These are phyloP conservation scores for Achaetomiella virescens DNA, from an alignment of 495 filamentous ascomycete genomes.

Conservation along the genomic window DNA sequence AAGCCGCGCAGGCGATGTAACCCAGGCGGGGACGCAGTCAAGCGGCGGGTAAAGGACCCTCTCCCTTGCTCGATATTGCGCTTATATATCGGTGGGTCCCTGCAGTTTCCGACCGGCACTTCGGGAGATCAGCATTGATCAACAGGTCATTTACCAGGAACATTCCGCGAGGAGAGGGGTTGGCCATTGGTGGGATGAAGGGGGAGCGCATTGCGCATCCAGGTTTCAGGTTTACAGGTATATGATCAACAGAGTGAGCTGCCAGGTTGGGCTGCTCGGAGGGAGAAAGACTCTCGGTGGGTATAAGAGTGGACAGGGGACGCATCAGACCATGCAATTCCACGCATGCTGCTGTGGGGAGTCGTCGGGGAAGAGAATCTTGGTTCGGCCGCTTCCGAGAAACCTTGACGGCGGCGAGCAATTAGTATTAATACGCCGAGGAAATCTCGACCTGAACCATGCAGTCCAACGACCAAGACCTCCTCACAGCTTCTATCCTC, in stretches of 20 bases:
- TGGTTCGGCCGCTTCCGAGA: not conserved
- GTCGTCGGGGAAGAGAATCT: not conserved
- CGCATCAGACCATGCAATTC: not conserved
- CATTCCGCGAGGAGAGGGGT: not conserved
- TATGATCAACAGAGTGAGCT: slow-evolving; percentile 6
- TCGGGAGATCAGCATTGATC: slow-evolving; percentile 15
- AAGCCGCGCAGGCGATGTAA: not conserved
- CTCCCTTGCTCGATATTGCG: not conserved
- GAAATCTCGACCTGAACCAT: too few species aligned
- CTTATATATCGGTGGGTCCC: slow-evolving; percentile 1
- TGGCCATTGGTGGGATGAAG: slow-evolving; percentile 5
- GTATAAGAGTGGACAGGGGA: not conserved
- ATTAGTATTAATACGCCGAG: not conserved
- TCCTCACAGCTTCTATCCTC: not conserved
- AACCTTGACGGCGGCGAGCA: not conserved
- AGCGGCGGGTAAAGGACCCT: slow-evolving; percentile 1
- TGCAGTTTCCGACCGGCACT: slow-evolving; percentile 10
- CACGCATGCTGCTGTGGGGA: not conserved
- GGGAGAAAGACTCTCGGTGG: not conserved
- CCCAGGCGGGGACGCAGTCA: not conserved
- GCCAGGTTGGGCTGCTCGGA: slow-evolving; percentile 5
- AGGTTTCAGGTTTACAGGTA: not conserved
- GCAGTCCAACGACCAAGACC: not conserved
- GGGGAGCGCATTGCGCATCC: not conserved
- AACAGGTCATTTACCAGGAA: not conserved